These are phyloP conservation scores for Cicer arietinum DNA, from an alignment of 306 rosid genomes.

Conservation along the genomic window DNA sequence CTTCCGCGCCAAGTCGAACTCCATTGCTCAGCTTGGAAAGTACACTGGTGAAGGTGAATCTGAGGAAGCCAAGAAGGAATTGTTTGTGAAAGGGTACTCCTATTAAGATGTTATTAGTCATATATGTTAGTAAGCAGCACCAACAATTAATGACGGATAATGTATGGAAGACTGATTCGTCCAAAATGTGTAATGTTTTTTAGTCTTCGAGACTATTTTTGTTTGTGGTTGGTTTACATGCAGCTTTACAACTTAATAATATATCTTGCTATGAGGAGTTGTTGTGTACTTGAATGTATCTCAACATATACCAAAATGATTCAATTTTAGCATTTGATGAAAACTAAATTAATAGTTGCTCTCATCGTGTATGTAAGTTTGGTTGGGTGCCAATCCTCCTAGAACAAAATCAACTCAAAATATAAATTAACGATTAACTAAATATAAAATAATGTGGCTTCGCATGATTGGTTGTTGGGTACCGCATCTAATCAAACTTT, in stretches of 20 bases:
- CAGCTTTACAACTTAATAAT: constrained; percentile 44
- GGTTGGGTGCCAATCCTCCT: too few species aligned
- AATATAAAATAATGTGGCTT: too few species aligned
- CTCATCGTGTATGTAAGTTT: too few species aligned
- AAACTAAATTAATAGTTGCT: too few species aligned
- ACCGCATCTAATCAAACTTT: too few species aligned
- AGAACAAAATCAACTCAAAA: too few species aligned
- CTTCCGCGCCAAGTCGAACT: constrained; percentile 87
- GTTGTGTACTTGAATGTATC: constrained; percentile 19
- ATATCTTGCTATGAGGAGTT: constrained; percentile 15
- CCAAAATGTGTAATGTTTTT: constrained; percentile 46
- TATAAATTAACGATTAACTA: too few species aligned
- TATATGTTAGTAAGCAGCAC: constrained; percentile 42
- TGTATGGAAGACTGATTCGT: constrained; percentile 41
- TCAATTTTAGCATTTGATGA: too few species aligned
- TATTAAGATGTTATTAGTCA: constrained; percentile 56
- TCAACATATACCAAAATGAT: constrained; percentile 1
- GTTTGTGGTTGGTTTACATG: constrained; percentile 43
- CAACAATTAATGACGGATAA: constrained; percentile 35
- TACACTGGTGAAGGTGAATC: constrained; percentile 95
- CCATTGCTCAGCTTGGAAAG: constrained; percentile 93
- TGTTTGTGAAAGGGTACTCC: constrained; percentile 84
- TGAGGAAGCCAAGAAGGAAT: constrained; percentile 77
- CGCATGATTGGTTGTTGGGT: too few species aligned
- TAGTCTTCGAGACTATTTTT: constrained; percentile 68